Evolutionary conservation across 2,329 filamentous ascomycete genomes (phyloP), one percentile per base, ranked within the genome.

Genomic region (Biscogniauxia marginata): DNA sequence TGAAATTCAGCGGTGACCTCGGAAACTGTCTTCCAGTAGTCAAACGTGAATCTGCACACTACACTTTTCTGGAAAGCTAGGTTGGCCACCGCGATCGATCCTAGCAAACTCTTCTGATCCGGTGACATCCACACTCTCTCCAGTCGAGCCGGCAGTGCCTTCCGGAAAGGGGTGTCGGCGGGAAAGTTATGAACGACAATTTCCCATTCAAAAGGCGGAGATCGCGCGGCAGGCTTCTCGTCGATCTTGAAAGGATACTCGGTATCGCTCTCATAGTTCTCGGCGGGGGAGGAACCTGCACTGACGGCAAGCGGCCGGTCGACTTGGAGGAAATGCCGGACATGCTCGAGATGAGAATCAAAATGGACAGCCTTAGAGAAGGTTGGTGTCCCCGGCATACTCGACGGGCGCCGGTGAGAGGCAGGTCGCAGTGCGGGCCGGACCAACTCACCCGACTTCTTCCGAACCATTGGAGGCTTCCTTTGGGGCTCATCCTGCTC

Each of bases 351-450:
- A 69, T 96, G 91, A 22, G 93, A 91, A 74, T 98, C 95, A 71
- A 99, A 99, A 74, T 99, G 95, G n/a, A 99, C 95, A 11, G 90
- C 92, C 74, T 99, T 99, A 64, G 89, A 89, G 71, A 93, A 98
- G 7, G 93, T 95, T 0, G 95, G 95, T 0, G 95, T 99, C 53
- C 95, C 95, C 7, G 95, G 95, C 91, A 98, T 96, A 77, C 93
- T 98, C 3, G 91, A 96, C 0, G 93, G 93, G 56, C 95, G 85
- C 62, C 91, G 83, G 62, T 84, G 84, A n/a, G 89, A 90, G 11
- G 90, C 80, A 43, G 88, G 86, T 50, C 95, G 87, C 51, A 99
- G 83, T 19, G 95, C 95, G 11, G 95, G 95, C 66, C 95, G 88
- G 56, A 99, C 95, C 34, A 99, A 82, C 75, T 99, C 95, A 30